Conservation (phyloP, 305 asterid species). For the Caryopteris hybrid region DNA sequence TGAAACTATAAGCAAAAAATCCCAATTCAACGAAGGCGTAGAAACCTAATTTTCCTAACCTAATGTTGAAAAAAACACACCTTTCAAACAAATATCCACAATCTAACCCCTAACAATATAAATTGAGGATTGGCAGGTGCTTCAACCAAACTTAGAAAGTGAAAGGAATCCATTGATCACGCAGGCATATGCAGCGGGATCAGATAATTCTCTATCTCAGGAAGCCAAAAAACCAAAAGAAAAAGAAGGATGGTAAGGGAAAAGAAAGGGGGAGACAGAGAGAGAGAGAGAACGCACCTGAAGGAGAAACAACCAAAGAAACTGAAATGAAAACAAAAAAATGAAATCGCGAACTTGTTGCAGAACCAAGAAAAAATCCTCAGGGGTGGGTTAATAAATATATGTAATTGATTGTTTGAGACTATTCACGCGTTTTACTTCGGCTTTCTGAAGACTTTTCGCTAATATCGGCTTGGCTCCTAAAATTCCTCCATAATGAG, state of each 20-base stretch:
- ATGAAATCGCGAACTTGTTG: conserved; percentile 40
- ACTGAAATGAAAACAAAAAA: conserved; percentile 14
- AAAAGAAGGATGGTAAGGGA: too few relatives aligned
- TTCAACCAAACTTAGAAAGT: background rate
- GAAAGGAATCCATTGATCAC: conserved; percentile 31
- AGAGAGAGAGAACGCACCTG: conserved; percentile 30
- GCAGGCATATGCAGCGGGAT: conserved; percentile 46
- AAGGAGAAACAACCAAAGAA: conserved; percentile 22
- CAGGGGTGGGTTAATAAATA: conserved; percentile 9
- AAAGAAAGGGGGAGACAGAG: too few relatives aligned
- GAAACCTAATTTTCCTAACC: conserved; percentile 9
- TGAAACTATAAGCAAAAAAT: conserved; percentile 9
- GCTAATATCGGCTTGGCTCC: conserved; percentile 18
- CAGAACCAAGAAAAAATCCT: conserved; percentile 26
- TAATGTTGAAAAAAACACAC: conserved; percentile 9
- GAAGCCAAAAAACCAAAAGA: background rate
- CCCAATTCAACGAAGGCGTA: conserved; percentile 15
- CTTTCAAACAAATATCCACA: conserved; percentile 12
- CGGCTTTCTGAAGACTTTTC: conserved; percentile 17
- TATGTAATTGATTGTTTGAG: background rate
- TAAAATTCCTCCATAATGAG: background rate
- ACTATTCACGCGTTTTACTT: conserved; percentile 34
- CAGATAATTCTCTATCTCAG: conserved; percentile 33
- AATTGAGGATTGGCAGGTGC: conserved; percentile 5
- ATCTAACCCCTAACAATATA: conserved; percentile 12